Conservation (phyloP, 331 rosid species). For the Arachis monticola region DNA sequence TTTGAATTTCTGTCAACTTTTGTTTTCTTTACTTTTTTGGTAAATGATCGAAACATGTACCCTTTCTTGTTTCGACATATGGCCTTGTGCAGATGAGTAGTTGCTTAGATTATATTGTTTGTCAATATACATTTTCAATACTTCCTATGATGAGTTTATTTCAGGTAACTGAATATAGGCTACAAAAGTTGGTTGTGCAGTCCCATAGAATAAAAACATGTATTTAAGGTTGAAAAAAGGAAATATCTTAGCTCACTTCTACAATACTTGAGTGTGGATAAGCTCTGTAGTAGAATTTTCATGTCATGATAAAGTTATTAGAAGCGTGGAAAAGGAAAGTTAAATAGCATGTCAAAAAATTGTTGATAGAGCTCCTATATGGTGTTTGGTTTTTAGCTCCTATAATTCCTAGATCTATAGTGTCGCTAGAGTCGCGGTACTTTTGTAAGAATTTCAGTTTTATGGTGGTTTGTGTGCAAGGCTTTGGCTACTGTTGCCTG, state of each 20-base stretch:
- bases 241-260: background rate
- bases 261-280: background rate
- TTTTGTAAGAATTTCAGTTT: background rate
- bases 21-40: background rate
- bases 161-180: background rate
- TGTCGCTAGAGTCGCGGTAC: too few relatives aligned
- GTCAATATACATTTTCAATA: constrained; percentile 6
- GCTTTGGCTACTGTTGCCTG: background rate
- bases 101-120: constrained; percentile 4
- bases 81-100: background rate
- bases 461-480: constrained; percentile 3
- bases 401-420: background rate
- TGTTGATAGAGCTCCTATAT: constrained; percentile 1
- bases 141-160: background rate
- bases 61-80: background rate
- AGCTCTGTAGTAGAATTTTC: background rate
- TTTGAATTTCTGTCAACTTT: background rate
- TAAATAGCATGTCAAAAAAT: background rate
- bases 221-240: too few relatives aligned
- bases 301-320: constrained; percentile 13
- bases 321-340: background rate
- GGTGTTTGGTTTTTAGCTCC: background rate
- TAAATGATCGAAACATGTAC: background rate
- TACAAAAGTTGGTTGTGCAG: too few relatives aligned
- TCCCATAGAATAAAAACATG: too few relatives aligned